Base-by-base conservation (phyloP, 495 filamentous ascomycete species). In the Cryomyces antarcticus region DNA sequence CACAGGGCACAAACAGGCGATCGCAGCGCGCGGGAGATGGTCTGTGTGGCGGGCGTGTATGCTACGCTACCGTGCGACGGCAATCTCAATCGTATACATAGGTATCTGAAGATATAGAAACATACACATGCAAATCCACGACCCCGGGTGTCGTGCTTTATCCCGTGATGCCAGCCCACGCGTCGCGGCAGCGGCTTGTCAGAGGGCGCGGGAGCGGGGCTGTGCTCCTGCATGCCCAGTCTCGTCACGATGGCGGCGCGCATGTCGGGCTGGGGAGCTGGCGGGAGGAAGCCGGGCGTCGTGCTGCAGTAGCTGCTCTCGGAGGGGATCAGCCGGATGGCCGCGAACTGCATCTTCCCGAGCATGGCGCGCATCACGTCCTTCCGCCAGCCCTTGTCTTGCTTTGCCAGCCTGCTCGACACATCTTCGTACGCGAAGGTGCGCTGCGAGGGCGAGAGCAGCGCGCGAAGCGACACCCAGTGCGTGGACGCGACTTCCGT, bases 401-500 rank as follows among this genome's bases (percentile, higher is more conserved):
- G 65, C 29, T 64, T 62, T 3, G 69, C 65, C 30, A 79, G 67
- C 4, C 79, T 74, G 46, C 73, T 69, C 4, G 75, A 72, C 43
- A 82, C 71, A 53, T 84, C 75, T 40, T 76, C 72, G 54, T 67
- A 67, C 55, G 76, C 71, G 35, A 70, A 62, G 0, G 75, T 82
- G n/a, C 78, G 66, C 11, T 69, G 57, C 0, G 60, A 61, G 4
- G 80, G 71, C 1, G 75, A 70, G 28, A 81, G 59, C 4, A 87
- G 68, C 28, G 71, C 69, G 42, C 71, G 64, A 1, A 85, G 57
- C 6, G 81, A 71, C 17, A 87, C 77, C 81, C 81, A 87, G 56
- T 87, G 81, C 4, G 71, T 73, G 2, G 79, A 78, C 30, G 72
- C 75, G 6, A 84, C 77, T 60, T 87, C 81, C 4, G 73, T 69